These are phyloP conservation scores for Triadica sebifera DNA, from an alignment of 345 rosid species.

Conservation along the genomic window DNA sequence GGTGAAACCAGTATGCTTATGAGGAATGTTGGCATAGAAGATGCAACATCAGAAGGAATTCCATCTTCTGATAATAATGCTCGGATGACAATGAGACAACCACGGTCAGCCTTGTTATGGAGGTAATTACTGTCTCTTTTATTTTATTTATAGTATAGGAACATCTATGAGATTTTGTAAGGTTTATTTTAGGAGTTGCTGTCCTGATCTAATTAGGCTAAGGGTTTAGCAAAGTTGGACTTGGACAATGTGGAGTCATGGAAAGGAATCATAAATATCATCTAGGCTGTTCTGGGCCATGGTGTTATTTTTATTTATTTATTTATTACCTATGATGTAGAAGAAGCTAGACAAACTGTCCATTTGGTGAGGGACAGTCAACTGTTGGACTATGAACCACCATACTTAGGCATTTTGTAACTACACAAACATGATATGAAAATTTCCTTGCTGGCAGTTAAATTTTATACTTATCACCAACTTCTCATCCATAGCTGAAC, in stretches of 20 bases:
- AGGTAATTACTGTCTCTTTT: slow-evolving; percentile 49
- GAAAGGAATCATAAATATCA: too few relatives aligned
- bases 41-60: slow-evolving; percentile 45
- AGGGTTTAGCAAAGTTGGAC: neutral
- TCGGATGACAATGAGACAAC: slow-evolving; percentile 58
- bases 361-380: neutral
- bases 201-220: neutral
- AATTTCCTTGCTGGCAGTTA: neutral
- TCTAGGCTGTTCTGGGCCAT: too few relatives aligned
- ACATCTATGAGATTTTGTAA: slow-evolving; percentile 1
- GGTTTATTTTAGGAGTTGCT: neutral
- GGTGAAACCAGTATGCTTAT: slow-evolving; percentile 70
- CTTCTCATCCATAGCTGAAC: neutral
- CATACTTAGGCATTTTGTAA: neutral
- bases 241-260: too few relatives aligned
- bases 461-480: neutral
- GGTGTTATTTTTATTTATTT: too few relatives aligned
- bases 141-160: neutral
- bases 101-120: slow-evolving; percentile 89
- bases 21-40: slow-evolving; percentile 59
- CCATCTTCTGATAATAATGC: slow-evolving; percentile 47
- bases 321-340: neutral
- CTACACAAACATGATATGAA: neutral
- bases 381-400: neutral
- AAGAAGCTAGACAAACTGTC: neutral